These are phyloP conservation scores for Diplodia scrobiculata DNA, from an alignment of 2,329 filamentous ascomycete genomes.

Conservation along the genomic window DNA sequence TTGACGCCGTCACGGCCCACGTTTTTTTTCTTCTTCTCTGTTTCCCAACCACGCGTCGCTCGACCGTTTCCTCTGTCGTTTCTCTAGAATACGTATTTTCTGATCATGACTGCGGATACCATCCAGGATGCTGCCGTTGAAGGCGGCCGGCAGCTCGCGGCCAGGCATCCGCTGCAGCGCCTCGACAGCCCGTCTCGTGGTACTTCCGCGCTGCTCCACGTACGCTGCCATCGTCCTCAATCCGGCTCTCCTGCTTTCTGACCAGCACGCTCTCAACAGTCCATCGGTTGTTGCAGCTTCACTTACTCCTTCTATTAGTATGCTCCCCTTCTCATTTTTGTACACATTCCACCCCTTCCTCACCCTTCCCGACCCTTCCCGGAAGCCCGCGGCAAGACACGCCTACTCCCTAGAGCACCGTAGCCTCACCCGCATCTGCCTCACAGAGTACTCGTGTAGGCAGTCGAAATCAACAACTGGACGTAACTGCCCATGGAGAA, in stretches of 20 bases:
- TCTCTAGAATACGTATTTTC: neutral
- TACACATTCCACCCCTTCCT: slow-evolving; percentile 2
- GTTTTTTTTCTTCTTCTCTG: neutral
- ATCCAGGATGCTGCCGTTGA: neutral
- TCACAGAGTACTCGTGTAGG: too few relatives aligned
- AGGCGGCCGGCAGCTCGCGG: slow-evolving; percentile 34
- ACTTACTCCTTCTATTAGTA: slow-evolving; percentile 50
- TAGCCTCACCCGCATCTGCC: neutral
- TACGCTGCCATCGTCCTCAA: slow-evolving; percentile 32
- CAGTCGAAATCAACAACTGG: too few relatives aligned
- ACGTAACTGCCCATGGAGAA: too few relatives aligned
- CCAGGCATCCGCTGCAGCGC: slow-evolving; percentile 65
- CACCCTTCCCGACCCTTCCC: slow-evolving; percentile 14
- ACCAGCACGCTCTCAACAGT: slow-evolving; percentile 32
- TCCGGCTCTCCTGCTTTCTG: neutral
- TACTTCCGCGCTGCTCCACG: slow-evolving; percentile 65
- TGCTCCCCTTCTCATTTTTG: neutral
- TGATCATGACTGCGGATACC: neutral
- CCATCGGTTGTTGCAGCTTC: slow-evolving; percentile 49
- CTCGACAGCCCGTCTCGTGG: slow-evolving; percentile 66
- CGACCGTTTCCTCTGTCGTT: neutral
- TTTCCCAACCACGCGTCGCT: neutral
- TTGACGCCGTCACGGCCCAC: neutral
- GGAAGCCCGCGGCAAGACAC: slow-evolving; percentile 8
- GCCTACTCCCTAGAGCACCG: neutral